phyloP scores from a whole-genome alignment of 2,329 filamentous ascomycete species.

The Fusarium caatingaense region DNA sequence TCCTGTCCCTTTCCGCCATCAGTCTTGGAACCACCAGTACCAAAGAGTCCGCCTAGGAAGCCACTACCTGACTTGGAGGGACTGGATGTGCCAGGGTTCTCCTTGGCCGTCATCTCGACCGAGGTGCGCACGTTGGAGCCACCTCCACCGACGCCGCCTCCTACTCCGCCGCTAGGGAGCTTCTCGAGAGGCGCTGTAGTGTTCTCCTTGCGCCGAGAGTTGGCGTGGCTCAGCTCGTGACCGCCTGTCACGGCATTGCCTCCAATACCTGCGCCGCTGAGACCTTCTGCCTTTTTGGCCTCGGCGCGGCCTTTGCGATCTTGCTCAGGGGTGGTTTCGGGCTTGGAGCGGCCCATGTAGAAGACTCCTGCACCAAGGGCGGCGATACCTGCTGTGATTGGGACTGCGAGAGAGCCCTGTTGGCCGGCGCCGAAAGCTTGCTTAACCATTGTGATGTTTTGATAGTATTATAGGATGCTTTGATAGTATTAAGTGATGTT shows the following conservation, averaged over 20 bases:
- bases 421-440: slow-evolving; percentile 32
- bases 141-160: slow-evolving; percentile 49
- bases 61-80: slow-evolving; percentile 10
- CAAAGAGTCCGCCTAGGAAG: slow-evolving; percentile 41
- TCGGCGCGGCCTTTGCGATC: slow-evolving; percentile 40
- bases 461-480: neutral
- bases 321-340: slow-evolving; percentile 23
- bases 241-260: slow-evolving; percentile 48
- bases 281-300: slow-evolving; percentile 48
- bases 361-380: slow-evolving; percentile 43
- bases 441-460: slow-evolving; percentile 27
- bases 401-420: slow-evolving; percentile 34
- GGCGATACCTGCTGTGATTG: slow-evolving; percentile 34
- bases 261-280: slow-evolving; percentile 50
- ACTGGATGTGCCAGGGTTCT: slow-evolving; percentile 19
- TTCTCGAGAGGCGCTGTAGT: slow-evolving; percentile 46
- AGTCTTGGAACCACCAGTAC: slow-evolving; percentile 37
- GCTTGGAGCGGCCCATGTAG: slow-evolving; percentile 31
- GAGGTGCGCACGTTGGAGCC: slow-evolving; percentile 44
- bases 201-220: slow-evolving; percentile 35
- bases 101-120: slow-evolving; percentile 44
- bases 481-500: neutral
- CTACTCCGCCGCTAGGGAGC: slow-evolving; percentile 50
- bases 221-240: slow-evolving; percentile 44
- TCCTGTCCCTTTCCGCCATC: slow-evolving; percentile 21